phyloP scores from a whole-genome alignment of 352 stramenopile genomes.

The Phytopythium kandeliae region DNA sequence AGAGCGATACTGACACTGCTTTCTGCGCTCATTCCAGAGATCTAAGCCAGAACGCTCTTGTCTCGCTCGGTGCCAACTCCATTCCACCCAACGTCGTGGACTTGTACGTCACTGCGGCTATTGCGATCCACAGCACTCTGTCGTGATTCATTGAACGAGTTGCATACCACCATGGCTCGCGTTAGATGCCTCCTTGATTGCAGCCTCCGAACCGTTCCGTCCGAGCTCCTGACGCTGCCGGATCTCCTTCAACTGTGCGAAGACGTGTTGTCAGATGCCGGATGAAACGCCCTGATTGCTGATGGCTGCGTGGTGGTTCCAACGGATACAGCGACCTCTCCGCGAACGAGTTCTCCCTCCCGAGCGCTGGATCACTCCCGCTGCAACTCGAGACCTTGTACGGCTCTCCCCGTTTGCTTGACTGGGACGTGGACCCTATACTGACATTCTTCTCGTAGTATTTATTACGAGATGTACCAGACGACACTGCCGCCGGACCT shows the following conservation, averaged over 20 bases:
- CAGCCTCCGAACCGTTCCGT: constrained; percentile 19
- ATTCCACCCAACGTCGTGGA: constrained; percentile 12
- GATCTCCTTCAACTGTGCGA: constrained; percentile 28
- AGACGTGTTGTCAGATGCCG: neutral
- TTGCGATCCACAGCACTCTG: no score
- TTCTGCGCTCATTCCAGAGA: constrained; percentile 16
- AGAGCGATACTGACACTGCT: no score
- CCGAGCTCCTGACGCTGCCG: constrained; percentile 23
- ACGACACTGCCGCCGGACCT: constrained; percentile 11
- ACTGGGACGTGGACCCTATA: neutral
- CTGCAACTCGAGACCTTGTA: constrained; percentile 18
- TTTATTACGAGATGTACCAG: constrained; percentile 9
- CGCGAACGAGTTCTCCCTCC: constrained; percentile 14
- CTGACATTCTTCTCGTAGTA: neutral
- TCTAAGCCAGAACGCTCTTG: constrained; percentile 18
- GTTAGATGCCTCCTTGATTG: constrained; percentile 5
- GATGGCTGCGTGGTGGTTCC: no score
- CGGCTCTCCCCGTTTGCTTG: neutral
- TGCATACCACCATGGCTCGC: neutral
- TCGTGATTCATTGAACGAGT: no score
- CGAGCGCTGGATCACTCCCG: constrained; percentile 11
- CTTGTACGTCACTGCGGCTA: constrained; percentile 7
- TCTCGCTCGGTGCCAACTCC: constrained; percentile 6
- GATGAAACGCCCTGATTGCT: neutral
- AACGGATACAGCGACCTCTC: constrained; percentile 13